Evolutionary conservation across 2,329 filamentous ascomycete species (phyloP).

Genomic region (Hypoxylon sp.): DNA sequence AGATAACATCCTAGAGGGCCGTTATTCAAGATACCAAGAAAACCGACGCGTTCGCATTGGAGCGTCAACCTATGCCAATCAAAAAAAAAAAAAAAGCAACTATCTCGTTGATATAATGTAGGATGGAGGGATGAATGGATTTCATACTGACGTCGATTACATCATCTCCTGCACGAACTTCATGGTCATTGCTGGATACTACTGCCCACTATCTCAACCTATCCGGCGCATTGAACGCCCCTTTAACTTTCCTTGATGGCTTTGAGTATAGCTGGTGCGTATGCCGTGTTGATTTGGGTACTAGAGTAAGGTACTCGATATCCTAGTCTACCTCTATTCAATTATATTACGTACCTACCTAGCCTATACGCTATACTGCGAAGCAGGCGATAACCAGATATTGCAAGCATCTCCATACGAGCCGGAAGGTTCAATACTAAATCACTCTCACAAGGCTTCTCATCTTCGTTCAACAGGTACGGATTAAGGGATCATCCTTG

Average conservation of each 20-base stretch:
- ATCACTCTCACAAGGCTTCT: constrained; percentile 1
- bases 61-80: not conserved
- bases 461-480: constrained; percentile 4
- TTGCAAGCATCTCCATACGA: constrained; percentile 2
- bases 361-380: constrained; percentile 7
- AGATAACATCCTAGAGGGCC: too few species aligned
- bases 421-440: not conserved
- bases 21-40: not conserved
- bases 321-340: constrained; percentile 5
- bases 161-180: constrained; percentile 9
- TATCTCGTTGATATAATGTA: constrained; percentile 16
- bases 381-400: not conserved
- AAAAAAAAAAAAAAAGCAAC: not conserved
- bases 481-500: constrained; percentile 24
- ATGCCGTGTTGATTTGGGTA: constrained; percentile 22
- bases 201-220: not conserved
- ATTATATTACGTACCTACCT: constrained; percentile 2
- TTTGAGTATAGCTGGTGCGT: constrained; percentile 23
- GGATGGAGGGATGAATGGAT: constrained; percentile 12
- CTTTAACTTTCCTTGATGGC: not conserved
- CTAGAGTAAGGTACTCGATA: constrained; percentile 7
- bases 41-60: not conserved
- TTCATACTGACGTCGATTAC: constrained; percentile 7
- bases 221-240: constrained; percentile 4
- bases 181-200: constrained; percentile 2